Evolutionary conservation across 805 yeast genomes (phyloP), one percentile per base, ranked within the genome.

Genomic region (Wickerhamiella vanderwaltii): DNA sequence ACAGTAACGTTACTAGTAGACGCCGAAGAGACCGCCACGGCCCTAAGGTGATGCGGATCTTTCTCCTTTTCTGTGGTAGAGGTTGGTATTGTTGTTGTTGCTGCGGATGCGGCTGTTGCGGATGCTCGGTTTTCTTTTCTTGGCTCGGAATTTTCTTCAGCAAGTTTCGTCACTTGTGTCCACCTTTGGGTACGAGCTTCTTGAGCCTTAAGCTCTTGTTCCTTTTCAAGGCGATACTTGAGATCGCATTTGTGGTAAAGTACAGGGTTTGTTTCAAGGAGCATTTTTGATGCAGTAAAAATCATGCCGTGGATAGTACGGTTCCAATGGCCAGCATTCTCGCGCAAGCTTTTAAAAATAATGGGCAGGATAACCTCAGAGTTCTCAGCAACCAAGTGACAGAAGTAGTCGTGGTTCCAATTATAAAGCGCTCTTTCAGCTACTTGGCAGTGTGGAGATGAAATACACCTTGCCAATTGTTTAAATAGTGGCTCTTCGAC

Each of bases 381-480:
- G 49, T 65, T 64, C 55, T 91, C 97, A 16, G 93, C 84, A 37
- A 91, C 86, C 52, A 88, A 64, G 31, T 86, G 80, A 49, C 87
- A 73, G 60, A 91, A 87, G 63, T 84, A 87, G 57, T 91, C 97
- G 60, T 88, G 88, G 54, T 84, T 82, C 91, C 95, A 91, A 61
- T 77, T 85, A 57, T 87, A 81, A 46, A 91, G 71, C 2, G 91
- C 95, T 52, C 93, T 85, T 63, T 91, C 98, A 44, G 93, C 81
- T 19, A 91, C 95, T 68, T 91, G 98, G 68, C 91, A 93, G 65
- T 91, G 97, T 20, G 95, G 84, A 1, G 94, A 82, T 20, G 94
- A 73, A 29, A 91, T 87, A 64, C 97, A 88, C 61, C 82, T 85
- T 39, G 95, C 81, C 49, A 91, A 70, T 63, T 91, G 98, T 23